A percentile compares a stretch with the other conserved stretches of the same genome.
Evolutionary conservation across 2,329 filamentous ascomycete genomes (phyloP).

Genomic region (Aspergillus pseudoterreus): DNA sequence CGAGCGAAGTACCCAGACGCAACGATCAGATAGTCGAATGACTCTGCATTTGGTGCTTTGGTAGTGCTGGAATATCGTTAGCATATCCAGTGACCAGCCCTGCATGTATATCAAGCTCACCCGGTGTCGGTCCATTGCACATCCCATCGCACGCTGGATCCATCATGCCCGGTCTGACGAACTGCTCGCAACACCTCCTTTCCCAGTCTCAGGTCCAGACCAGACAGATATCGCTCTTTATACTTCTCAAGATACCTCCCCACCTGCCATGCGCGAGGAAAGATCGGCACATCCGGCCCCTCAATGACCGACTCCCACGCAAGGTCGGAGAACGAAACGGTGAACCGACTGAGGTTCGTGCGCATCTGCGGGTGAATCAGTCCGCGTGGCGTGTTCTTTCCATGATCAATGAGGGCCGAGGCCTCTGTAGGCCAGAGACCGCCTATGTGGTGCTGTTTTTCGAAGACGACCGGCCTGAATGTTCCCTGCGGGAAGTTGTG

Average conservation of each 20-base stretch:
- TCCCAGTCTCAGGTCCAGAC: conserved; percentile 48
- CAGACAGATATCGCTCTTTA: conserved; percentile 52
- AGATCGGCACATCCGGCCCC: conserved; percentile 51
- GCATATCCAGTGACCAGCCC: neutral
- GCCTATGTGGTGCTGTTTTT: conserved; percentile 62
- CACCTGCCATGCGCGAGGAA: conserved; percentile 74
- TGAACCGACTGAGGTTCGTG: conserved; percentile 71
- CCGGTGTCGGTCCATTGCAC: conserved; percentile 30
- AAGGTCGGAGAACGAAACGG: conserved; percentile 60
- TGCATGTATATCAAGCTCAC: conserved; percentile 7
- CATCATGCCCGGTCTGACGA: conserved; percentile 6
- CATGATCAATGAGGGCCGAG: conserved; percentile 41
- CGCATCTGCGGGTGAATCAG: conserved; percentile 56
- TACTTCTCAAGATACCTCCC: conserved; percentile 70
- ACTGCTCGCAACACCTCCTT: conserved; percentile 36
- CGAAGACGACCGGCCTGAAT: conserved; percentile 69
- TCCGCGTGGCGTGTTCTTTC: neutral
- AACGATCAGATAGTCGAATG: conserved; percentile 69
- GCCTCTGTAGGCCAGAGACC: conserved; percentile 70
- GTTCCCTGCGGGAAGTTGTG: conserved; percentile 50
- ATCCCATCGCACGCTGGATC: conserved; percentile 33
- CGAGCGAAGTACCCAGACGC: conserved; percentile 73
- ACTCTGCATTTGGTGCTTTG: conserved; percentile 8
- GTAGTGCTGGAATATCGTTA: neutral
- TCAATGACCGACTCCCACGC: conserved; percentile 58